phyloP scores from a whole-genome alignment of 495 filamentous ascomycete genomes.

The Neurospora sp. region DNA sequence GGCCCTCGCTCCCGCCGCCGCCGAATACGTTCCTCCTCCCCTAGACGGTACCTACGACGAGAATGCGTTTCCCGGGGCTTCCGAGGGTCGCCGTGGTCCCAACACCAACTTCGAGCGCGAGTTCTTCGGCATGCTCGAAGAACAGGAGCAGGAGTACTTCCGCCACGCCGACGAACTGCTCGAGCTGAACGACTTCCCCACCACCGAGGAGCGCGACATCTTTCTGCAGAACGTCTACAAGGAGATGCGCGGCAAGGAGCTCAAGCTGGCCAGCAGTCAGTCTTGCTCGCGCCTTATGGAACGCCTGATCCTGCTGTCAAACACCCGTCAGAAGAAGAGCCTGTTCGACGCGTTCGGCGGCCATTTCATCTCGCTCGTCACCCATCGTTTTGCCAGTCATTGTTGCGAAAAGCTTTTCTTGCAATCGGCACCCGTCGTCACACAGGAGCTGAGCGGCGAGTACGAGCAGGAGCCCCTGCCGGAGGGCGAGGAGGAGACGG shows the following conservation, averaged over 20 bases:
- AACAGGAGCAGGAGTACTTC: slow-evolving; percentile 92
- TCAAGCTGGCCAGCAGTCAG: slow-evolving; percentile 92
- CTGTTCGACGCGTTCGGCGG: slow-evolving; percentile 75
- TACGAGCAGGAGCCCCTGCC: slow-evolving; percentile 11
- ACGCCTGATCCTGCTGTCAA: slow-evolving; percentile 73
- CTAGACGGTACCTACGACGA: slow-evolving; percentile 16
- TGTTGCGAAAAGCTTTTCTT: slow-evolving; percentile 92
- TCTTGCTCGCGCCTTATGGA: slow-evolving; percentile 92
- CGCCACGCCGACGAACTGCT: slow-evolving; percentile 77
- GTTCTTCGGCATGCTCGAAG: slow-evolving; percentile 85
- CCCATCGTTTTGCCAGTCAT: slow-evolving; percentile 92
- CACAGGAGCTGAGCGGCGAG: slow-evolving; percentile 50
- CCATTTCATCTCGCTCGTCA: slow-evolving; percentile 82
- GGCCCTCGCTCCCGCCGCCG: slow-evolving; percentile 5
- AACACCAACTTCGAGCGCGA: slow-evolving; percentile 31
- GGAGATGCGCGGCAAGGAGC: slow-evolving; percentile 82
- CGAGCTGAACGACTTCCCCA: slow-evolving; percentile 74
- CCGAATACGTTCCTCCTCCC: slow-evolving; percentile 19
- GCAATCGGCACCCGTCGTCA: slow-evolving; percentile 66
- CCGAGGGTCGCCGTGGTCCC: neutral
- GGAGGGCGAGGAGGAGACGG: slow-evolving; percentile 18
- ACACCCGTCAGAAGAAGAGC: slow-evolving; percentile 68
- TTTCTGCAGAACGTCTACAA: slow-evolving; percentile 79
- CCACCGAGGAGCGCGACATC: slow-evolving; percentile 62
- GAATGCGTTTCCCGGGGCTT: slow-evolving; percentile 9